These are phyloP conservation scores for Russula lepida DNA, from an alignment of 768 basidiomycete species.

Conservation along the genomic window DNA sequence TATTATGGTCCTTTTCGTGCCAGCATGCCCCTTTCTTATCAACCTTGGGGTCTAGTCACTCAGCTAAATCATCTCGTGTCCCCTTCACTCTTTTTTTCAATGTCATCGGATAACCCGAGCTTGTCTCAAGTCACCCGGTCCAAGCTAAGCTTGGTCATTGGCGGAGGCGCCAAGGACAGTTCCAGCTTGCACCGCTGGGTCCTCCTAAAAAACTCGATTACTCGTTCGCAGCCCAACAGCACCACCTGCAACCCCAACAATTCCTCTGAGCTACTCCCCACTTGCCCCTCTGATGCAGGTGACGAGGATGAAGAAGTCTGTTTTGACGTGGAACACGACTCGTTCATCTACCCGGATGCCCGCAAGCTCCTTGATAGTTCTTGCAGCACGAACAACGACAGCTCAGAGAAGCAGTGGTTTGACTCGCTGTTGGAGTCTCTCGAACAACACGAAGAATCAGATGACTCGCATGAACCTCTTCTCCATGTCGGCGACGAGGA, in stretches of 20 bases:
- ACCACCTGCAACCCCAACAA: conserved; percentile 24
- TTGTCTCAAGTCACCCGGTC: conserved; percentile 49
- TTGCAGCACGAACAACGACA: conserved; percentile 30
- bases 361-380: conserved; percentile 41
- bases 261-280: conserved; percentile 27
- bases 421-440: conserved; percentile 72
- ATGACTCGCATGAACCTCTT: conserved; percentile 39
- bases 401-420: conserved; percentile 73
- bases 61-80: conserved; percentile 10
- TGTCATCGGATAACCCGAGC: conserved; percentile 37
- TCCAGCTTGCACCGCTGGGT: conserved; percentile 83
- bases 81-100: conserved; percentile 27
- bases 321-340: conserved; percentile 41
- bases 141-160: conserved; percentile 56
- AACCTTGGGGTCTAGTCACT: background rate
- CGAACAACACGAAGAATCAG: conserved; percentile 60
- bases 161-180: conserved; percentile 47
- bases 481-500: conserved; percentile 54
- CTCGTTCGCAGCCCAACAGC: conserved; percentile 42
- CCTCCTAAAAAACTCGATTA: conserved; percentile 76
- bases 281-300: conserved; percentile 34
- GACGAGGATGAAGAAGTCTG: conserved; percentile 45
- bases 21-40: conserved; percentile 1
- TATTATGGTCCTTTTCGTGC: background rate
- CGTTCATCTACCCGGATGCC: conserved; percentile 78